Conservation (phyloP, 495 filamentous ascomycete species). For the Jackrogersella multiformis region DNA sequence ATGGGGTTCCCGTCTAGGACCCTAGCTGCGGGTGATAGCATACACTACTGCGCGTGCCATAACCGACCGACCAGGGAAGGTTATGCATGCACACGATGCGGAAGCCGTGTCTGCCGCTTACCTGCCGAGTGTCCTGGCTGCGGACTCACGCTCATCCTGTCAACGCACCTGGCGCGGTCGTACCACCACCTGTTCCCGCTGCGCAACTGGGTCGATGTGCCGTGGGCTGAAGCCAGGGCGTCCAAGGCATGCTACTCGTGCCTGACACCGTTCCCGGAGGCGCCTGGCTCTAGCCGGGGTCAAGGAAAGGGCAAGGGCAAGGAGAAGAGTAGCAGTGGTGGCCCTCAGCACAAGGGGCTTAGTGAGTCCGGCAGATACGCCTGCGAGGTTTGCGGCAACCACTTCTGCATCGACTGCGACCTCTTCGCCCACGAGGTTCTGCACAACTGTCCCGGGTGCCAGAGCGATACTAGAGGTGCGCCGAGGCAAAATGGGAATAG, state of each 20-base stretch:
- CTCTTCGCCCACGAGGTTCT: constrained; percentile 91
- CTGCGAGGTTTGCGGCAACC: constrained; percentile 81
- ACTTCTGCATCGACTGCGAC: constrained; percentile 99
- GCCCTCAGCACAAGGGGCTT: constrained; percentile 66
- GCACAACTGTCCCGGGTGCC: constrained; percentile 95
- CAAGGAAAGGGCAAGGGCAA: constrained; percentile 33
- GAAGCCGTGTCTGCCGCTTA: constrained; percentile 86
- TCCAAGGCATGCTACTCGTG: constrained; percentile 65
- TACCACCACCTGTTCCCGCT: constrained; percentile 98
- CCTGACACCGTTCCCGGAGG: constrained; percentile 59
- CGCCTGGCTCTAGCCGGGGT: constrained; percentile 24
- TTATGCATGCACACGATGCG: constrained; percentile 90
- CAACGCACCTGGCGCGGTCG: constrained; percentile 92
- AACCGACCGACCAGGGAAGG: constrained; percentile 84
- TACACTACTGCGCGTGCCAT: constrained; percentile 87
- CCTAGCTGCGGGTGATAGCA: constrained; percentile 73
- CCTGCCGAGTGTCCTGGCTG: constrained; percentile 94
- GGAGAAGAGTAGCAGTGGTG: constrained; percentile 49
- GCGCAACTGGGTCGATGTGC: constrained; percentile 87
- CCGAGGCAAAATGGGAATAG: background rate
- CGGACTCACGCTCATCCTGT: constrained; percentile 90
- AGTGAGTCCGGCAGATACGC: constrained; percentile 89
- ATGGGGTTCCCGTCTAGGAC: constrained; percentile 98
- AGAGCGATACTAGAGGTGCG: constrained; percentile 63
- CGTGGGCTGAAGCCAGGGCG: constrained; percentile 74